Evolutionary conservation across 2,329 filamentous ascomycete species (phyloP).

Genomic region (Colletotrichum sansevieriae): DNA sequence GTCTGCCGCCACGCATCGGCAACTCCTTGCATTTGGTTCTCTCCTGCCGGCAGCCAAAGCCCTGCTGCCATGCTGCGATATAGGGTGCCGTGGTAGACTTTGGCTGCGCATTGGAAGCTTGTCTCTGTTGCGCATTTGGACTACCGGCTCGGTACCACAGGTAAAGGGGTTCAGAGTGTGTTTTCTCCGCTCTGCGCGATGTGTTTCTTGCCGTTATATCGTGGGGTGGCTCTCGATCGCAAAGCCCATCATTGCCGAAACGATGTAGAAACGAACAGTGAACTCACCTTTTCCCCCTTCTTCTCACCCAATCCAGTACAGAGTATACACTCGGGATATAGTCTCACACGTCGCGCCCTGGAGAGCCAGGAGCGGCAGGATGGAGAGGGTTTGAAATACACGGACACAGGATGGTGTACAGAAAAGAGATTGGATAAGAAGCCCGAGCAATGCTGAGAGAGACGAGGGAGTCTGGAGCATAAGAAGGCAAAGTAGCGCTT

Average conservation of each 20-base stretch:
- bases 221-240: constrained; percentile 14
- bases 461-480: constrained; percentile 32
- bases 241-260: constrained; percentile 8
- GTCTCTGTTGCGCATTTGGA: not conserved
- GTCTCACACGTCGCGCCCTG: constrained; percentile 59
- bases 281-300: constrained; percentile 27
- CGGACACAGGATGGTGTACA: constrained; percentile 43
- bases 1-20: constrained; percentile 10
- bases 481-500: constrained; percentile 34
- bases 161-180: not conserved
- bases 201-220: constrained; percentile 28
- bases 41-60: not conserved
- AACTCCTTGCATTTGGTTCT: not conserved
- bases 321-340: constrained; percentile 38
- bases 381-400: constrained; percentile 50
- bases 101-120: constrained; percentile 24
- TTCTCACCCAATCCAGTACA: constrained; percentile 27
- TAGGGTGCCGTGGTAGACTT: constrained; percentile 22
- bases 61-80: not conserved
- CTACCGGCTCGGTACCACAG: not conserved
- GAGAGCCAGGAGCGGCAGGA: constrained; percentile 60
- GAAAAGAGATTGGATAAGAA: constrained; percentile 51
- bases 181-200: not conserved
- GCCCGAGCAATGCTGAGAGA: constrained; percentile 40
- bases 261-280: constrained; percentile 10